Conservation (phyloP, 139 green algal genomes). For the Auxenochlorella protothecoides region DNA sequence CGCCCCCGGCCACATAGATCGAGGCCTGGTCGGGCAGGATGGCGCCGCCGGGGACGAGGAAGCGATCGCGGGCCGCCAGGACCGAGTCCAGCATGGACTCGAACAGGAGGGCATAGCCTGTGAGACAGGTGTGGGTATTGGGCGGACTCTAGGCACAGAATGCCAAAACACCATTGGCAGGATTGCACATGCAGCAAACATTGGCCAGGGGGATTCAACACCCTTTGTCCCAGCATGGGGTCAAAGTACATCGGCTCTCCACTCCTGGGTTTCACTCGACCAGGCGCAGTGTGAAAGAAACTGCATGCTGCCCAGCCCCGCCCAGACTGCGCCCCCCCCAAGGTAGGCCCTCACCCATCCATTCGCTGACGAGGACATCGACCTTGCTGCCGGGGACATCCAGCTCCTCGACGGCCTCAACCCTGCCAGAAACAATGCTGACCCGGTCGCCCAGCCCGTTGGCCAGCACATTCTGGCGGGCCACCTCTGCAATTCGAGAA, state of each 20-base stretch:
- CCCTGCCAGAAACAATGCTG: slow-evolving; percentile 43
- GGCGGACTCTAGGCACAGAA: too few species aligned
- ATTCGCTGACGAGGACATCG: slow-evolving; percentile 87
- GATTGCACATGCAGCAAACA: too few species aligned
- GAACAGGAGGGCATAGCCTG: slow-evolving; percentile 86
- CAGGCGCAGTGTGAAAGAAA: too few species aligned
- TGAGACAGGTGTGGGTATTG: not conserved
- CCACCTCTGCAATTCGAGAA: slow-evolving; percentile 46
- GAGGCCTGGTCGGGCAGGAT: slow-evolving; percentile 77
- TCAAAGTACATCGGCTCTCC: too few species aligned
- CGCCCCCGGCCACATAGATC: slow-evolving; percentile 63
- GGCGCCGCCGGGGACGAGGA: slow-evolving; percentile 73
- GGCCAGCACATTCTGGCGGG: slow-evolving; percentile 28
- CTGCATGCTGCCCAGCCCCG: too few species aligned
- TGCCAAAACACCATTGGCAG: too few species aligned
- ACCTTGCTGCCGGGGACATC: slow-evolving; percentile 38
- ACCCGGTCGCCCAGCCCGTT: slow-evolving; percentile 43
- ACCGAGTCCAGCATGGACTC: slow-evolving; percentile 93
- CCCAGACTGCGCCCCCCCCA: too few species aligned
- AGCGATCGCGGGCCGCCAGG: slow-evolving; percentile 49
- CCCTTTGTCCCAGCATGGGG: too few species aligned
- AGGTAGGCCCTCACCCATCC: slow-evolving; percentile 67
- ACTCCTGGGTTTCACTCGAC: too few species aligned
- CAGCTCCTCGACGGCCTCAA: slow-evolving; percentile 56
- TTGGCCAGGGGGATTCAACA: too few species aligned